Evolutionary conservation across 2,329 filamentous ascomycete species (phyloP), one percentile per base, ranked within the genome.

Genomic region (Fusarium chlamydosporum): DNA sequence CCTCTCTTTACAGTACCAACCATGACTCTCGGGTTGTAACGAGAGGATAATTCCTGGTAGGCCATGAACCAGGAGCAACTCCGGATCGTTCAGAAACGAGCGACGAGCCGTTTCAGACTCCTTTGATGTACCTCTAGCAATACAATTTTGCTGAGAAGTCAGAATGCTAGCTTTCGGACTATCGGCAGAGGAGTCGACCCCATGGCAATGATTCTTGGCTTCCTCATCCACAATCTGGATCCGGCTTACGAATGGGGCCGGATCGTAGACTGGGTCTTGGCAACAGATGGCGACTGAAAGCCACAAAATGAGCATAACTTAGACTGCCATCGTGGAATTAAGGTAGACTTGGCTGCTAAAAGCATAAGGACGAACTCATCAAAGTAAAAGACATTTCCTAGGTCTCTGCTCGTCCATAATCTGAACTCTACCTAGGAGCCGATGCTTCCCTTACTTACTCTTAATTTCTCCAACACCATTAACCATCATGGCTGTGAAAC

Each of bases 241-340:
- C 58, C 41, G 58, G 56, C 45, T 56, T 31, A 41, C 35, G 42
- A 48, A 71, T 53, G 67, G 67, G 55, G 51, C 47, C 55, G 57
- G 55, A 70, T 63, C 58, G 51, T 53, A 55, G 59, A 48, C 59
- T 41, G 35, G 54, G 46, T 29, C 68, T 74, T 74, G 72, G 72
- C 65, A 46, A 20, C 33, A 46, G 65, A 74, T 74, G 69, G 61
- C 72, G 72, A 67, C 57, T 64, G 52, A 55, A 72, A 61, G 47
- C 46, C 50, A 61, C 56, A 54, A 56, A 60, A 74, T 74, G 70
- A 67, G 69, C 23, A 65, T 56, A 37, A 46, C n/a, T 45, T 23
- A n/a, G 54, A 18, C 8, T 15, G 8, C 10, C 34, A 7, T 18
- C 18, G 27, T 26, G 9, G 26, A 15, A 31, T 18, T 11, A 29